A percentile compares a stretch with the other conserved stretches of the same genome.
Evolutionary conservation across 2,329 filamentous ascomycete species (phyloP).

Genomic region (Diaporthe humulicola): DNA sequence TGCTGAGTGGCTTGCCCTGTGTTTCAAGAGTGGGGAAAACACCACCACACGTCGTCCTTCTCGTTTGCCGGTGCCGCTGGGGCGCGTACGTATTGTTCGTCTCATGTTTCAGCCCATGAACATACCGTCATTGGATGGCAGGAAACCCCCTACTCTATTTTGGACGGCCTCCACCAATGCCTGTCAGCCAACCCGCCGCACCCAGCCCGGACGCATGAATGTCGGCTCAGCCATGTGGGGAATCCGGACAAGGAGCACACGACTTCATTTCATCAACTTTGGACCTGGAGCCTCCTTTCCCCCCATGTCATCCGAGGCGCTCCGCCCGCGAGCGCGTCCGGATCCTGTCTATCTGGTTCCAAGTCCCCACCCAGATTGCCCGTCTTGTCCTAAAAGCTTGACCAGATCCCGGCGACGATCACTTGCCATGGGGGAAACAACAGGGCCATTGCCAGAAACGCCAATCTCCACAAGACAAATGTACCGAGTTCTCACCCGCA

Average conservation of each 20-base stretch:
- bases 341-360: background rate
- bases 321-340: background rate
- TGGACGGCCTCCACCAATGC: conserved; percentile 17
- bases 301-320: conserved; percentile 2
- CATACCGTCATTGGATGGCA: background rate
- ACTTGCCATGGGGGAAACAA: background rate
- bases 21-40: conserved; percentile 32
- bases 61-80: conserved; percentile 10
- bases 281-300: conserved; percentile 3
- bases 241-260: background rate
- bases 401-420: conserved; percentile 13
- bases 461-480: background rate
- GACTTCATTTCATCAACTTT: conserved; percentile 25
- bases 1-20: background rate
- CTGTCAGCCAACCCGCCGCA: background rate
- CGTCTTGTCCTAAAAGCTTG: conserved; percentile 25
- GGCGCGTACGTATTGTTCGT: conserved; percentile 32
- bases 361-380: conserved; percentile 13
- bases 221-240: conserved; percentile 22
- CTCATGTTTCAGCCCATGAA: conserved; percentile 27
- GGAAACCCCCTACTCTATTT: conserved; percentile 8
- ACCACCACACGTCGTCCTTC: background rate
- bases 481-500: background rate
- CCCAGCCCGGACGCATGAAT: background rate
- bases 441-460: conserved; percentile 7